Evolutionary conservation across 805 yeast species (phyloP), one percentile per base, ranked within the genome.

Genomic region (Barnettozyma populi): DNA sequence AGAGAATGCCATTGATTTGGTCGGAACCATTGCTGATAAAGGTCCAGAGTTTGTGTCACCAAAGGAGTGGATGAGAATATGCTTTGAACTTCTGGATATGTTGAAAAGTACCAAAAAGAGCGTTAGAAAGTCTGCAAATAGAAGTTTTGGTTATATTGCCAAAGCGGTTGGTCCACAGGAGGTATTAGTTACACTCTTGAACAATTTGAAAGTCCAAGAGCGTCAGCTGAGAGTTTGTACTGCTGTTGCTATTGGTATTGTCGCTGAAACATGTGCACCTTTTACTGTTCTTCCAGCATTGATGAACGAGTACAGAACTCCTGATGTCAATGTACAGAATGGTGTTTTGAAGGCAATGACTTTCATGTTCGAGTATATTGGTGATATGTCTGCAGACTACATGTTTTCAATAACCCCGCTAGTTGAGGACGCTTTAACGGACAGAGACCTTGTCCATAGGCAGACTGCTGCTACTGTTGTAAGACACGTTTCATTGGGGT

Each of bases 221-320:
- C 86, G 99, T 61, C 99, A 94, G 67, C 73, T 88, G 37, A 83
- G 99, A 61, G 96, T 94, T 8, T 92, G 97, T 64, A 89, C 98
- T 0, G 97, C 99, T 6, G 97, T 94, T 36, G 99, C 99, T 0
- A 87, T 94, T 54, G 99, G 96, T 34, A 90, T 94, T 56, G 95
- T 94, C 8, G 98, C 98, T 0, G 94, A 90, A 49, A 81, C 86
- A 0, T 94, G 98, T 65, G 79, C 88, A 0, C 96, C 98, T 0
- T 94, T 86, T 66, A 88, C 97, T 0, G 95, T 92, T 0, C 65
- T 94, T 8, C 99, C 99, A 0, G 95, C 96, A 0, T 69, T 94
- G 44, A 86, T 94, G 95, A 90, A 92, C 65, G 99, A 94, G 65
- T 94, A 92, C 63, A 74, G 95, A 46, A 84, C 87, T 2, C 97